Evolutionary conservation across 768 basidiomycete genomes (phyloP).

Genomic region (Sarcodon sp.): DNA sequence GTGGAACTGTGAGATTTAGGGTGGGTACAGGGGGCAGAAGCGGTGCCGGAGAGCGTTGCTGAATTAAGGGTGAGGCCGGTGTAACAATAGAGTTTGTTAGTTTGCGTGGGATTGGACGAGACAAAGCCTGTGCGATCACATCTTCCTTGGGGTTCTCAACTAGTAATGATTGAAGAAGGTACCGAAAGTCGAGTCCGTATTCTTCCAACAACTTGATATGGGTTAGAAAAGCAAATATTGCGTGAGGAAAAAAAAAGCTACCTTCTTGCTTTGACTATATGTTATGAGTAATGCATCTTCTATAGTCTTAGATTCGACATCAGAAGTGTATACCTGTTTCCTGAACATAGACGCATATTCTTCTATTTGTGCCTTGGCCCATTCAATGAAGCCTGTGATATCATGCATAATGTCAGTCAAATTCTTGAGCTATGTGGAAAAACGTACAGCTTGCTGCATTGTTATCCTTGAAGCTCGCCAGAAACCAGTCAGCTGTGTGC

Average conservation of each 20-base stretch:
- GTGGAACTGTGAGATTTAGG: conserved; percentile 2
- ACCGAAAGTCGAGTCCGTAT: conserved; percentile 89
- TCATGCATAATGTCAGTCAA: conserved; percentile 1
- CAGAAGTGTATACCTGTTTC: conserved; percentile 83
- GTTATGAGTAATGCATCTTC: conserved; percentile 74
- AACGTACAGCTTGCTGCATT: conserved; percentile 81
- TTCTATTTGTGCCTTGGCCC: conserved; percentile 83
- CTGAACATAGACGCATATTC: conserved; percentile 75
- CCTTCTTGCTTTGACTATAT: conserved; percentile 74
- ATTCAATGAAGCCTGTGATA: conserved; percentile 75
- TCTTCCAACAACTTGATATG: conserved; percentile 66
- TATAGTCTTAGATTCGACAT: conserved; percentile 55
- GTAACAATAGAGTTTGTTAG: conserved; percentile 19
- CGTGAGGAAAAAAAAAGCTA: conserved; percentile 17
- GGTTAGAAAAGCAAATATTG: background rate
- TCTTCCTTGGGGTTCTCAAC: conserved; percentile 32
- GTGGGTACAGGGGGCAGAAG: conserved; percentile 7
- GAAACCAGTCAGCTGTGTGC: conserved; percentile 96
- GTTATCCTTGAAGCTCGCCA: conserved; percentile 92
- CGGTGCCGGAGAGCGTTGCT: conserved; percentile 11
- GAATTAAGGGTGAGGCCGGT: conserved; percentile 10
- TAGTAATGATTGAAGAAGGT: conserved; percentile 71
- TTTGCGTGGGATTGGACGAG: conserved; percentile 14
- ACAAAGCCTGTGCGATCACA: conserved; percentile 15
- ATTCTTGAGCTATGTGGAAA: background rate